Evolutionary conservation across 495 filamentous ascomycete species (phyloP).

Genomic region (Xylaria acuta): DNA sequence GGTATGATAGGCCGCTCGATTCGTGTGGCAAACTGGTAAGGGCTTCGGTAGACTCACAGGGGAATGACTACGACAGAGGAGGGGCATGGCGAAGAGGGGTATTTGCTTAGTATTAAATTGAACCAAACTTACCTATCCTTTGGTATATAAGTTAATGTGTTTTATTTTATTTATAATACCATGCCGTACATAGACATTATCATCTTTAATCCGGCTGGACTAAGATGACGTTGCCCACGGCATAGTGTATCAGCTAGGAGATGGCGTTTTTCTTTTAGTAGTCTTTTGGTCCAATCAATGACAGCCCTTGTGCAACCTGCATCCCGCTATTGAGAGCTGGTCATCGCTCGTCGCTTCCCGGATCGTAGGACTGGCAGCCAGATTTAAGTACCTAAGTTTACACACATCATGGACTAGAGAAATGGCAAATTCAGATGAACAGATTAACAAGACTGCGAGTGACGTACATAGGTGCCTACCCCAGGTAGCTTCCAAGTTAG

Average conservation of each 20-base stretch:
- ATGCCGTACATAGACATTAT: neutral
- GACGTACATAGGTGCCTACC: too few relatives aligned
- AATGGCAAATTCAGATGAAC: neutral
- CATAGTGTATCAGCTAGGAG: neutral
- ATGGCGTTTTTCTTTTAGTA: neutral
- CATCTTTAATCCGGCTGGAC: neutral
- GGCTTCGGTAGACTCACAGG: neutral
- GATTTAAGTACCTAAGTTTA: neutral
- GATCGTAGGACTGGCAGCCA: slow-evolving; percentile 1
- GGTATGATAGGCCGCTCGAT: neutral
- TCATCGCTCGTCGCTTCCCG: neutral
- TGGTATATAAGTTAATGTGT: neutral
- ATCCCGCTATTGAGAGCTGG: slow-evolving; percentile 20
- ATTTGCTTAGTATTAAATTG: neutral
- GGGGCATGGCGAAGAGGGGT: neutral
- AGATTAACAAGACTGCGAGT: neutral
- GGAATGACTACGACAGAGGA: neutral
- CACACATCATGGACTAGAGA: neutral
- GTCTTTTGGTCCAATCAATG: slow-evolving; percentile 9
- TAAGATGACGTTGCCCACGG: neutral
- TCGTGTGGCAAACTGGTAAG: neutral
- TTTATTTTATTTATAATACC: neutral
- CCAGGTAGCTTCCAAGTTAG: neutral
- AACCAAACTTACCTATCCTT: neutral
- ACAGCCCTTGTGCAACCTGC: neutral